Percentiles rank a stretch among this genome's conserved stretches.
These are phyloP conservation scores for Mycena filopes DNA, from an alignment of 768 basidiomycete species.

Conservation along the genomic window DNA sequence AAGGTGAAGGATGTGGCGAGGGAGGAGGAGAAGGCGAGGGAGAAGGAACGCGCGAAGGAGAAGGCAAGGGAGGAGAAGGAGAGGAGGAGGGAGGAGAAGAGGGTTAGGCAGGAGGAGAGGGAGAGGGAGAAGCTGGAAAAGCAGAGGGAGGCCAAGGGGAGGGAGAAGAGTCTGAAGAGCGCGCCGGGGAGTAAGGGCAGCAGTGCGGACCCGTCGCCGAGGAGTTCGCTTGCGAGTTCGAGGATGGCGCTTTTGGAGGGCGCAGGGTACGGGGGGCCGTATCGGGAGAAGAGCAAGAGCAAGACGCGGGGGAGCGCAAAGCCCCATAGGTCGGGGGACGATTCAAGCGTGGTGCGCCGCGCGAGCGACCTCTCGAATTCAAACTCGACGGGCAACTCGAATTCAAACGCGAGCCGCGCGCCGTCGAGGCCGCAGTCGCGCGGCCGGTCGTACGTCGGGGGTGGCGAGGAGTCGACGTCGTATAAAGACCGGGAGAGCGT, in stretches of 20 bases:
- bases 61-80: slow-evolving; percentile 28
- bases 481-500: neutral
- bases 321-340: slow-evolving; percentile 1
- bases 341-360: slow-evolving; percentile 19
- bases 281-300: slow-evolving; percentile 7
- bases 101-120: slow-evolving; percentile 27
- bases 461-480: neutral
- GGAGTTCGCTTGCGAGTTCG: slow-evolving; percentile 17
- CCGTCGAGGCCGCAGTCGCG: slow-evolving; percentile 18
- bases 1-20: slow-evolving; percentile 21
- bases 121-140: slow-evolving; percentile 29
- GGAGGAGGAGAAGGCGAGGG: slow-evolving; percentile 34
- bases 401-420: slow-evolving; percentile 6
- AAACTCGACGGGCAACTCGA: neutral
- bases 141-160: no score
- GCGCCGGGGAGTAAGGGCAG: neutral
- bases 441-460: neutral
- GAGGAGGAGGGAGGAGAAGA: slow-evolving; percentile 28
- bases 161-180: no score
- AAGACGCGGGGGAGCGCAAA: no score
- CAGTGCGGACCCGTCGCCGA: slow-evolving; percentile 12
- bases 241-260: slow-evolving; percentile 27
- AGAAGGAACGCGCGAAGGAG: slow-evolving; percentile 32
- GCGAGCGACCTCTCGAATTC: slow-evolving; percentile 28
- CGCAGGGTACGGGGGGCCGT: slow-evolving; percentile 25